These are phyloP conservation scores for Trichoderma brevicompactum DNA, from an alignment of 2,329 filamentous ascomycete species.

Conservation along the genomic window DNA sequence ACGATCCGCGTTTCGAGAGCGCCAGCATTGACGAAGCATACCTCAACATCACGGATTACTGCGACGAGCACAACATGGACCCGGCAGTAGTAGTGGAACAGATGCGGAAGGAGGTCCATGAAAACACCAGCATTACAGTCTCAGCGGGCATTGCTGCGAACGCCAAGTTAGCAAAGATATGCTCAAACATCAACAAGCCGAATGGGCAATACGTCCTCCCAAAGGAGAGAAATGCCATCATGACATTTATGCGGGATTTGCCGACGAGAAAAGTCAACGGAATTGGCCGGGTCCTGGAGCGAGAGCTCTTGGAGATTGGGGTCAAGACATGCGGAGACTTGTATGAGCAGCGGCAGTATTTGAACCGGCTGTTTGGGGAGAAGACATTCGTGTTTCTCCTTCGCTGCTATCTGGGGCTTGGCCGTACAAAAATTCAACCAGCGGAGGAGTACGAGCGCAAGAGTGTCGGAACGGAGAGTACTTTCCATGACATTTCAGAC, in stretches of 20 bases:
- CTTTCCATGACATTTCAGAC: constrained; percentile 79
- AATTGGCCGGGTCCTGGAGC: constrained; percentile 89
- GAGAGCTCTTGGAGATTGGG: constrained; percentile 85
- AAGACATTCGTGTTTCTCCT: constrained; percentile 89
- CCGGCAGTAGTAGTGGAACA: constrained; percentile 77
- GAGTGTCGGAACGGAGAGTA: constrained; percentile 91
- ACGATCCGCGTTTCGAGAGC: constrained; percentile 89
- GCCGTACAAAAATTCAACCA: constrained; percentile 81
- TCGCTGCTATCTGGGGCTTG: constrained; percentile 81
- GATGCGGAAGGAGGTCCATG: constrained; percentile 75
- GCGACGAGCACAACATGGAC: constrained; percentile 65
- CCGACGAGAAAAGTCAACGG: constrained; percentile 92
- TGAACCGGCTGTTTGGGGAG: constrained; percentile 82
- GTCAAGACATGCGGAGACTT: constrained; percentile 89
- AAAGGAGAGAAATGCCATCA: constrained; percentile 72
- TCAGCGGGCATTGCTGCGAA: constrained; percentile 95
- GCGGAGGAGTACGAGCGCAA: constrained; percentile 90
- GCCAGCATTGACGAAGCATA: constrained; percentile 97
- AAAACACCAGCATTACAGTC: constrained; percentile 81
- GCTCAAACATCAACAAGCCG: constrained; percentile 93
- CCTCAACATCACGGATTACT: constrained; percentile 90
- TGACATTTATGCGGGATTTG: constrained; percentile 83
- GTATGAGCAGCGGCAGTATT: constrained; percentile 72
- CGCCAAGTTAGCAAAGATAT: constrained; percentile 91
- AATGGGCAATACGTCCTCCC: constrained; percentile 86